Base-by-base conservation (phyloP, 1,284 basidiomycete species). In the Ganoderma sp. region DNA sequence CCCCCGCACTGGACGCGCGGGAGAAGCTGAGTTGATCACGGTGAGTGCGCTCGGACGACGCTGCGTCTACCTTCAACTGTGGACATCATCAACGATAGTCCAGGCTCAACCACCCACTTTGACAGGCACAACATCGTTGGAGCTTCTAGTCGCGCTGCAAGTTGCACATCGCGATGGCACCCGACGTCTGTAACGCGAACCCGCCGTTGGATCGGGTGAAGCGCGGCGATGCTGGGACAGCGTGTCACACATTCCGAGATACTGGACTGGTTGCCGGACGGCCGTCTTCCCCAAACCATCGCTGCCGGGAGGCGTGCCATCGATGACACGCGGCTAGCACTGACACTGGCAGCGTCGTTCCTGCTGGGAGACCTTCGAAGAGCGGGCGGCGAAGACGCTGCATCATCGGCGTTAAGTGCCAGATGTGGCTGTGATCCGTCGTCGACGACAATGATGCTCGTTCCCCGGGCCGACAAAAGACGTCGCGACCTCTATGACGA, bases 401-500 rank as follows among this genome's bases (percentile, higher is more conserved):
- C 56, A 59, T 64, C 56, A 57, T 42, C 41, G 54, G 63, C 63
- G 54, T 56, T 54, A 25, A 41, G 42, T 41, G 39, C 48, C 63
- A 32, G 54, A 4, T 34, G 68, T 57, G 70, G 70, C 70, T 67
- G 68, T 71, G 68, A 66, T 22, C 32, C 64, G 28, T 42, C 9
- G 64, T 34, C 45, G 48, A 69, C 70, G 64, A 71, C 68, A 58
- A 58, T 71, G 68, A 71, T 69, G 70, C 62, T 64, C 50, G 17
- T 54, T 52, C 54, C 48, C 54, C 54, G 48, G 63, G 41, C 59
- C 64, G 63, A 52, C 67, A 63, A 68, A 67, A 34, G 67, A 65
- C 65, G 69, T 69, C 69, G 64, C 63, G 67, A 70, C 68, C 42
- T 57, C 68, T 66, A 67, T 72, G 71, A 43, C 69, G 65, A 72